These are phyloP conservation scores for Umbilicus rupestris DNA, from an alignment of 164 flowering plant genomes.

Conservation along the genomic window DNA sequence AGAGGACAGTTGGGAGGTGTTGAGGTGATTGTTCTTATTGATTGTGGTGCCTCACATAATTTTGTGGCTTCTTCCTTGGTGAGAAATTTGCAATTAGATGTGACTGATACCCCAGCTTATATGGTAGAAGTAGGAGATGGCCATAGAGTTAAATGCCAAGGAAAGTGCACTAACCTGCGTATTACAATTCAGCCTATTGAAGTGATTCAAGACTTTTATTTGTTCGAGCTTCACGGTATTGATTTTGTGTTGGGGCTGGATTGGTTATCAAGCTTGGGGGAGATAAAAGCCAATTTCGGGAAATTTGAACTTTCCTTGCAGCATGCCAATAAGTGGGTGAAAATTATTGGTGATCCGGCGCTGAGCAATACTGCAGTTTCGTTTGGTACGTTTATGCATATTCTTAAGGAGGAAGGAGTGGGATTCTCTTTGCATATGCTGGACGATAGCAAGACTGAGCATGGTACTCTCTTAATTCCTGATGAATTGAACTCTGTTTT, in stretches of 20 bases:
- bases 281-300: neutral
- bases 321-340: too few species aligned
- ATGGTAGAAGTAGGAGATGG: neutral
- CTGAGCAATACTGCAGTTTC: too few species aligned
- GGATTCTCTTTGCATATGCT: too few species aligned
- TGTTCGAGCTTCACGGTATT: neutral
- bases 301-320: neutral
- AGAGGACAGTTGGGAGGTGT: neutral
- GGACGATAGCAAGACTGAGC: too few species aligned
- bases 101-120: neutral
- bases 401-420: too few species aligned
- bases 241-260: neutral
- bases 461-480: too few species aligned
- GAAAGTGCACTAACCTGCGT: neutral
- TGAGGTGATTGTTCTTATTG: neutral
- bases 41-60: conserved; percentile 1
- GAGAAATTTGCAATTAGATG: neutral
- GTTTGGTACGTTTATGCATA: too few species aligned
- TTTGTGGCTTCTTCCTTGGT: neutral
- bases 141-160: neutral
- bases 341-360: too few species aligned
- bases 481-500: too few species aligned
- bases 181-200: neutral
- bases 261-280: too few species aligned
- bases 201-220: neutral